A percentile compares a stretch with the other conserved stretches of the same genome.
These are phyloP conservation scores for Pinus taeda DNA, from an alignment of 75 land plant genomes.

Conservation along the genomic window DNA sequence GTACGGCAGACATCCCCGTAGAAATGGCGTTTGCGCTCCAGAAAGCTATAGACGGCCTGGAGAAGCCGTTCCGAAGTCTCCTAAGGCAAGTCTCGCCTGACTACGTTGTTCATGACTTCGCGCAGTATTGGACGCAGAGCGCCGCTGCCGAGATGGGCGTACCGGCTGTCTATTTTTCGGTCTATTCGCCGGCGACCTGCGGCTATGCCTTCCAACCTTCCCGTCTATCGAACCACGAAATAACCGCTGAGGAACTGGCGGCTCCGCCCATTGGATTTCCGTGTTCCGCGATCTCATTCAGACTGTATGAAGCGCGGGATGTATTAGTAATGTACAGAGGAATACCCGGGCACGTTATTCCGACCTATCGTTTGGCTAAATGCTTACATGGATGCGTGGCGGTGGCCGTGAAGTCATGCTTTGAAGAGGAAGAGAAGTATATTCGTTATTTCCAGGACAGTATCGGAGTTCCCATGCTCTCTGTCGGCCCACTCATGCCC, in stretches of 20 bases:
- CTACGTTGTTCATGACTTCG: slow-evolving; percentile 27
- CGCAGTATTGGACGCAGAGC: slow-evolving; percentile 14
- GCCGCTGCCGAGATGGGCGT: slow-evolving; percentile 13
- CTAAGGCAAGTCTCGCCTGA: neutral
- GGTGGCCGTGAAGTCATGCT: neutral
- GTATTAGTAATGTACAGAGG: neutral
- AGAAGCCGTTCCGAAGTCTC: slow-evolving; percentile 2
- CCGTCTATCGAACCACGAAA: neutral
- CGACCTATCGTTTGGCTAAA: too few species aligned
- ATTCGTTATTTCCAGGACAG: slow-evolving; percentile 10
- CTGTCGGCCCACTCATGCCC: slow-evolving; percentile 28
- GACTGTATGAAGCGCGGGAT: neutral
- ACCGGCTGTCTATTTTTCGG: neutral
- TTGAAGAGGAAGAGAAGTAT: neutral
- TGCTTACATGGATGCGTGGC: too few species aligned
- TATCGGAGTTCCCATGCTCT: slow-evolving; percentile 21
- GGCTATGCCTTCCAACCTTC: too few species aligned
- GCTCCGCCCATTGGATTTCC: neutral
- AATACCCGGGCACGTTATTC: neutral
- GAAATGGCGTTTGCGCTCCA: slow-evolving; percentile 10
- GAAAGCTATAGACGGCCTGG: slow-evolving; percentile 15
- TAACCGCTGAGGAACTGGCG: neutral
- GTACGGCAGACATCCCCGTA: slow-evolving; percentile 23
- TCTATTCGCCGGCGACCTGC: slow-evolving; percentile 8
- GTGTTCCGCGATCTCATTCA: neutral